Evolutionary conservation across 2,329 filamentous ascomycete genomes (phyloP).

Genomic region (Sodiomyces alkalinus): DNA sequence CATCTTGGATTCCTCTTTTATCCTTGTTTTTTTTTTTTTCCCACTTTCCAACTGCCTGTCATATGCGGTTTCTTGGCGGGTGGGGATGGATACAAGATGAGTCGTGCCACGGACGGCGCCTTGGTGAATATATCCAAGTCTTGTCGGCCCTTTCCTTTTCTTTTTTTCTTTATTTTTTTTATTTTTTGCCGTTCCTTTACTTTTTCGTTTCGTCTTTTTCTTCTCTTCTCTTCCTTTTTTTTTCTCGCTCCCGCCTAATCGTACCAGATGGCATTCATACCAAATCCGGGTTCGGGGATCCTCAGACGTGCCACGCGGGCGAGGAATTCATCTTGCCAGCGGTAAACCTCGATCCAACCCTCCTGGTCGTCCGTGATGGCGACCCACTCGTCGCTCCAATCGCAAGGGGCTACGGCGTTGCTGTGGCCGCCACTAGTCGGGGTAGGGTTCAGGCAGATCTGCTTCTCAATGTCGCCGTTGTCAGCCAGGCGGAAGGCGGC

Average conservation of each 20-base stretch:
- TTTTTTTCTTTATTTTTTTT: constrained; percentile 4
- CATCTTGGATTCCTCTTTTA: too few species aligned
- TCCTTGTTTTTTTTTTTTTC: too few species aligned
- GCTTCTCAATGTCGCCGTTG: constrained; percentile 56
- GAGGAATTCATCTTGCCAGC: constrained; percentile 71
- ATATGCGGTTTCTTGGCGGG: too few species aligned
- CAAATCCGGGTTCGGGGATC: constrained; percentile 77
- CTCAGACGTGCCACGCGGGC: constrained; percentile 62
- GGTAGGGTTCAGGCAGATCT: constrained; percentile 71
- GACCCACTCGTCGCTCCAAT: constrained; percentile 80
- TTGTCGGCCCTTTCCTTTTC: neutral
- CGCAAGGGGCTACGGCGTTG: constrained; percentile 73
- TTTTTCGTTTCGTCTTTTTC: neutral
- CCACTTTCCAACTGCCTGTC: too few species aligned
- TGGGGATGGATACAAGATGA: too few species aligned
- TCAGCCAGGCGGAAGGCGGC: constrained; percentile 60
- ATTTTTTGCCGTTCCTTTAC: neutral
- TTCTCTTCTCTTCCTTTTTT: neutral
- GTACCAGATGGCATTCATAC: constrained; percentile 96
- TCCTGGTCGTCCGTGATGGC: constrained; percentile 80
- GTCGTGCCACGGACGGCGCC: too few species aligned
- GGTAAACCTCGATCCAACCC: constrained; percentile 75
- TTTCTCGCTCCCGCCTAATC: too few species aligned
- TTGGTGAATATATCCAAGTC: too few species aligned
- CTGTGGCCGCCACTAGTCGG: constrained; percentile 79